phyloP scores from a whole-genome alignment of 257 asterid species.

The Linderniella brevidens region DNA sequence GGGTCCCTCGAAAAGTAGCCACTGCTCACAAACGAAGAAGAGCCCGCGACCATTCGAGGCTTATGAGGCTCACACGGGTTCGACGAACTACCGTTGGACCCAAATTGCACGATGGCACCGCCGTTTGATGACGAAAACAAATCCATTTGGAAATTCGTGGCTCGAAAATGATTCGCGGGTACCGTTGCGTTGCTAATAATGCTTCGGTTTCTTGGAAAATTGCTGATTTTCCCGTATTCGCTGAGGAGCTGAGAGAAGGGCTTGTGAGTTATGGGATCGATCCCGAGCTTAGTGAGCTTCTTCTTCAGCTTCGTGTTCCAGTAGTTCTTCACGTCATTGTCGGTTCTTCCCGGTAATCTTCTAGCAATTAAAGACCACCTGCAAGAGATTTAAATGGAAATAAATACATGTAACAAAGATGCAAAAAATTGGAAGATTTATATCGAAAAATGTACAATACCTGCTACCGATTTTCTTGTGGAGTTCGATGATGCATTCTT shows the following conservation, averaged over 20 bases:
- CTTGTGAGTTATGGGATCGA: conserved; percentile 95
- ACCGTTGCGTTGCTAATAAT: conserved; percentile 12
- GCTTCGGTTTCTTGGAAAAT: conserved; percentile 16
- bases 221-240: conserved; percentile 50
- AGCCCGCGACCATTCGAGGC: too few species aligned
- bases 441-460: conserved; percentile 11
- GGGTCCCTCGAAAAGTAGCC: too few species aligned
- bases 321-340: conserved; percentile 89
- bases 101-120: too few species aligned
- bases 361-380: conserved; percentile 92
- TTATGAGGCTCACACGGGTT: too few species aligned
- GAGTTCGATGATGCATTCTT: conserved; percentile 74
- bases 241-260: conserved; percentile 73
- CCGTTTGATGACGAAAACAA: too few species aligned
- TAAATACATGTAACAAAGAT: background rate
- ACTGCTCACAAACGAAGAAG: too few species aligned
- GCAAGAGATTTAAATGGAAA: background rate
- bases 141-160: background rate
- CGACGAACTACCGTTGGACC: too few species aligned
- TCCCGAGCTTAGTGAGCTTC: conserved; percentile 66
- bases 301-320: conserved; percentile 97
- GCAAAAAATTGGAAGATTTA: background rate
- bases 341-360: conserved; percentile 82
- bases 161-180: conserved; percentile 8
- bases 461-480: conserved; percentile 88